These are phyloP conservation scores for Lithohypha guttulata DNA, from an alignment of 2,329 filamentous ascomycete species.

Conservation along the genomic window DNA sequence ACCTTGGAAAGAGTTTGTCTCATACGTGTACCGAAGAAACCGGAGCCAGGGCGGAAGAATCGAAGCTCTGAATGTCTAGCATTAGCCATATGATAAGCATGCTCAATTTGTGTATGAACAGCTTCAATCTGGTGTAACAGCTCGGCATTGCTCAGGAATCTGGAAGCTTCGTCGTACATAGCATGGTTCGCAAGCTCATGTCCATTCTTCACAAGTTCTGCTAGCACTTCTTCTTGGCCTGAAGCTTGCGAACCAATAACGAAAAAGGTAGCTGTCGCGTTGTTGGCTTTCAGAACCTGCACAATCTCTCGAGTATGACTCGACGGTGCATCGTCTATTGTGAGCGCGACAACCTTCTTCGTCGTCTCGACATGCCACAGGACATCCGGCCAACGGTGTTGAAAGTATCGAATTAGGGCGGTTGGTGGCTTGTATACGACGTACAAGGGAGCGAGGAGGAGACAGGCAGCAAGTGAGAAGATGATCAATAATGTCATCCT, in stretches of 20 bases:
- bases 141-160: constrained; percentile 46
- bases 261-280: constrained; percentile 74
- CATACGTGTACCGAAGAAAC: constrained; percentile 68
- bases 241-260: constrained; percentile 69
- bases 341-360: constrained; percentile 64
- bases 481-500: constrained; percentile 2
- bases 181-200: constrained; percentile 79
- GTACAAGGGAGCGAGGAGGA: constrained; percentile 41
- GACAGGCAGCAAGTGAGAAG: background rate
- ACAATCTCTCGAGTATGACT: constrained; percentile 60
- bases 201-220: constrained; percentile 48
- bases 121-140: constrained; percentile 53
- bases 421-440: constrained; percentile 69
- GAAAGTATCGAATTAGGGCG: constrained; percentile 60
- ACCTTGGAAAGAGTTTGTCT: constrained; percentile 46
- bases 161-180: constrained; percentile 73
- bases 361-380: constrained; percentile 57
- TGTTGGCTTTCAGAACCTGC: constrained; percentile 52
- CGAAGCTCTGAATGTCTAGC: constrained; percentile 33
- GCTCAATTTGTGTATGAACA: constrained; percentile 52
- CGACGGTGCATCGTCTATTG: constrained; percentile 78
- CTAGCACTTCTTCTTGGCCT: constrained; percentile 44
- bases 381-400: constrained; percentile 63
- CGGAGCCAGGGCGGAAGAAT: constrained; percentile 75
- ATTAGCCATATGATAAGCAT: constrained; percentile 39